These are phyloP conservation scores for Xylaria sp. DNA, from an alignment of 2,329 filamentous ascomycete species.

Conservation along the genomic window DNA sequence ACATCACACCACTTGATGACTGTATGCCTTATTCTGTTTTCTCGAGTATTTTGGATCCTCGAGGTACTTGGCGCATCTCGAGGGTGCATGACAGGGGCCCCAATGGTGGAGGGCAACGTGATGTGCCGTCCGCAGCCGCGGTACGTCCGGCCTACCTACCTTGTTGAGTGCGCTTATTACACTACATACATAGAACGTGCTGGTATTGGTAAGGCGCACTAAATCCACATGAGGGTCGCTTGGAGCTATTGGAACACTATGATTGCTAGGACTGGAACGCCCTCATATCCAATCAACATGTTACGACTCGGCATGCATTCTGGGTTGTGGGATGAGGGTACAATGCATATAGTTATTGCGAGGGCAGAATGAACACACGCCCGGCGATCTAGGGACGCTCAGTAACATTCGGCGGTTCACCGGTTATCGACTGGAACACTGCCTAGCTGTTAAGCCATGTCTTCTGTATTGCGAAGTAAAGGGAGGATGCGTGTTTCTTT, in stretches of 20 bases:
- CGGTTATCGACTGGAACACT: background rate
- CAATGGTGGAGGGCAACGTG: conserved; percentile 17
- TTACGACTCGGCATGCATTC: background rate
- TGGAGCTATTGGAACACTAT: conserved; percentile 9
- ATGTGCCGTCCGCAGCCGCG: conserved; percentile 19
- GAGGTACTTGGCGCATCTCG: conserved; percentile 8
- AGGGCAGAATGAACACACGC: background rate
- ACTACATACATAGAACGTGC: background rate
- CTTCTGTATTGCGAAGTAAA: background rate
- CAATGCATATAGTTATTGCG: conserved; percentile 3
- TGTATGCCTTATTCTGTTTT: conserved; percentile 1
- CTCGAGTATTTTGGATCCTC: background rate
- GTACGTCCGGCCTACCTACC: conserved; percentile 18
- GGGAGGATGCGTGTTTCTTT: conserved; percentile 1
- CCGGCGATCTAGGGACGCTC: background rate
- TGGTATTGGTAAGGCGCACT: conserved; percentile 26
- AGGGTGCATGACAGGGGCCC: conserved; percentile 4
- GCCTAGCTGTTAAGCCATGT: conserved; percentile 6
- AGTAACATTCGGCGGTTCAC: background rate
- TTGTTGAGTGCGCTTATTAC: background rate
- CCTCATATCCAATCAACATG: background rate
- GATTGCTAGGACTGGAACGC: background rate
- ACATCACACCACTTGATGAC: background rate
- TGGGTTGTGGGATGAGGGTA: background rate
- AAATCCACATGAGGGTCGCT: conserved; percentile 2